These are phyloP conservation scores for Aureobasidium namibiae DNA, from an alignment of 2,329 filamentous ascomycete species.

Conservation along the genomic window DNA sequence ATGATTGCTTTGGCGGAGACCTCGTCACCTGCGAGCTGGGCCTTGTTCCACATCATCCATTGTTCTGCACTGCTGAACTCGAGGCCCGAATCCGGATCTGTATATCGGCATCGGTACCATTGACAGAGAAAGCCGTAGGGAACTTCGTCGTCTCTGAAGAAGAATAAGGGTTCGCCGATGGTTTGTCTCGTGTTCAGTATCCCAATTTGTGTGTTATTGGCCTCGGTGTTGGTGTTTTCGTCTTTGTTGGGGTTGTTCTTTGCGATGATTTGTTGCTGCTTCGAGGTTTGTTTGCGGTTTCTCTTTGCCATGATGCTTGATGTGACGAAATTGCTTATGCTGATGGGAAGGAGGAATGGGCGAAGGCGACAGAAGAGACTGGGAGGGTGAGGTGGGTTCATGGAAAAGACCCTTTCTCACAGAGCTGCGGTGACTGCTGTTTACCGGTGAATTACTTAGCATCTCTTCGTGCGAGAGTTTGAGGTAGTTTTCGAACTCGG, in stretches of 20 bases:
- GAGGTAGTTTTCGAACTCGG: too few species aligned
- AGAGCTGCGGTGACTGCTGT: too few species aligned
- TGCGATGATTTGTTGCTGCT: background rate
- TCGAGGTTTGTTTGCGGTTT: background rate
- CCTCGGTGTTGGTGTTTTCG: background rate
- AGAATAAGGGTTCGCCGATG: conserved; percentile 22
- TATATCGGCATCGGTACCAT: conserved; percentile 40
- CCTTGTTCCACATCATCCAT: conserved; percentile 11
- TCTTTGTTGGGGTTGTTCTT: background rate
- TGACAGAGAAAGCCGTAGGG: conserved; percentile 51
- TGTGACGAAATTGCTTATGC: background rate
- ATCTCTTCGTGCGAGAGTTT: too few species aligned
- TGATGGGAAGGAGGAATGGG: background rate
- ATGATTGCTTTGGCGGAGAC: background rate
- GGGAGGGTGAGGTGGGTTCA: too few species aligned
- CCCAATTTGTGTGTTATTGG: too few species aligned
- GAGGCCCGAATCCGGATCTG: background rate
- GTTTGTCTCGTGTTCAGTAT: background rate
- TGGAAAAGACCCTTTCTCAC: too few species aligned
- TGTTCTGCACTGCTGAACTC: background rate
- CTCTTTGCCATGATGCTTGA: background rate
- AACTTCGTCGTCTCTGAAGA: conserved; percentile 35
- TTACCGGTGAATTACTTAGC: too few species aligned
- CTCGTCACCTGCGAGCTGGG: background rate
- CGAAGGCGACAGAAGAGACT: too few species aligned